Base-by-base conservation (phyloP, 2,329 filamentous ascomycete species). In the Chaetomium sp. region DNA sequence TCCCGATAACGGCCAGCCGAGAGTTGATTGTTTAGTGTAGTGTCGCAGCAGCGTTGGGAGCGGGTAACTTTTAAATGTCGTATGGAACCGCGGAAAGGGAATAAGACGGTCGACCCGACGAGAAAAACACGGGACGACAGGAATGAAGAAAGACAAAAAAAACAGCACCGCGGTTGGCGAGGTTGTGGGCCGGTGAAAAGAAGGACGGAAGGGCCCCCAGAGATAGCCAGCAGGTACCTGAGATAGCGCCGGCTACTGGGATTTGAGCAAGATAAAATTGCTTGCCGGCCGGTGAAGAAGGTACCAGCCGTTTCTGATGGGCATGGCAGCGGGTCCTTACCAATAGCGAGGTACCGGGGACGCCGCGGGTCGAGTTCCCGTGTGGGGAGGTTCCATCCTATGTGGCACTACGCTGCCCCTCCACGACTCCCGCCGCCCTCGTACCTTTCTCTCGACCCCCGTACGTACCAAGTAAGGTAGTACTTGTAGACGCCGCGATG, bases 251-350 rank as follows among this genome's bases (percentile, higher is more conserved):
- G 57, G 53, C 67, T 62, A 64, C 64, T 64, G 51, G 65, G 68
- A 69, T 70, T 69, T 70, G 70, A 70, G 68, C 64, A 68, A 70
- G 70, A 71, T 72, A 72, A 70, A 70, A 71, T 71, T 72, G 65
- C 64, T 62, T 63, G 63, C 57, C 33, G 55, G 51, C 12, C 38
- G 23, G 45, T 23, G 23, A 5, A 23, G n/a, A 12, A 47, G n/a
- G 19, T 47, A 47, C 19, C 65, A 25, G 60, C 60, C 64, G 61
- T 68, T 57, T 49, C 64, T 65, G 65, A 63, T 64, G 66, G 67
- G 62, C 63, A 53, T 55, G 61, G 23, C 62, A 56, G 60, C 60
- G 66, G 59, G 71, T 71, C 66, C 35, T 56, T 47, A 19, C 42
- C 62, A 68, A 60, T 72, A 71, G 65, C 65, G 63, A 71, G 70